Percentiles rank a stretch among this genome's conserved stretches.
Evolutionary conservation across 106 monocot genomes (phyloP).

Genomic region (Acorus calamus): DNA sequence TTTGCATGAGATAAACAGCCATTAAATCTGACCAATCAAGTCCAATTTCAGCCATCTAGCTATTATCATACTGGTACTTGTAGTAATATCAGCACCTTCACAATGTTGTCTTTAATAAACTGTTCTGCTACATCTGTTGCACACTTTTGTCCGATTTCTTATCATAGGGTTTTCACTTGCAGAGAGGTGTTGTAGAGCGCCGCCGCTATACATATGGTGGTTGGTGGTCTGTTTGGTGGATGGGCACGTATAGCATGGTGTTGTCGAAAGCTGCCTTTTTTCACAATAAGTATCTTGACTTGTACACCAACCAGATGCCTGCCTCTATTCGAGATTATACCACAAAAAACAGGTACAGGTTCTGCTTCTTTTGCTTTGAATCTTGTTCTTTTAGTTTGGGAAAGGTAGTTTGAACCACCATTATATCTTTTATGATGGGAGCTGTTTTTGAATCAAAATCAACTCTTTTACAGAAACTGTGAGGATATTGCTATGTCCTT

Average conservation of each 20-base stretch:
- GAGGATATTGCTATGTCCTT: conserved; percentile 83
- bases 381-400: neutral
- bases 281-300: conserved; percentile 56
- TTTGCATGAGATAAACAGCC: too few species aligned
- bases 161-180: conserved; percentile 2
- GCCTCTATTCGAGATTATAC: conserved; percentile 57
- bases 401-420: too few species aligned
- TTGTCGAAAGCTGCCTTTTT: conserved; percentile 85
- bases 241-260: conserved; percentile 74
- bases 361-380: neutral
- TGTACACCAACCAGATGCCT: conserved; percentile 61
- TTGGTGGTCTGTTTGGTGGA: conserved; percentile 88
- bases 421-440: too few species aligned
- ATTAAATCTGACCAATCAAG: too few species aligned
- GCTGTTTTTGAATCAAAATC: too few species aligned
- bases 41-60: too few species aligned
- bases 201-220: conserved; percentile 54
- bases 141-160: too few species aligned
- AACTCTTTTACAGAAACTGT: conserved; percentile 34
- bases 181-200: conserved; percentile 24
- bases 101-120: too few species aligned
- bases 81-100: too few species aligned
- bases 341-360: conserved; percentile 32
- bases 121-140: too few species aligned
- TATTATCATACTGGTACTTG: too few species aligned